Evolutionary conservation across 2,329 filamentous ascomycete species (phyloP), one percentile per base, ranked within the genome.

Genomic region (Sordariomycetes sp.): DNA sequence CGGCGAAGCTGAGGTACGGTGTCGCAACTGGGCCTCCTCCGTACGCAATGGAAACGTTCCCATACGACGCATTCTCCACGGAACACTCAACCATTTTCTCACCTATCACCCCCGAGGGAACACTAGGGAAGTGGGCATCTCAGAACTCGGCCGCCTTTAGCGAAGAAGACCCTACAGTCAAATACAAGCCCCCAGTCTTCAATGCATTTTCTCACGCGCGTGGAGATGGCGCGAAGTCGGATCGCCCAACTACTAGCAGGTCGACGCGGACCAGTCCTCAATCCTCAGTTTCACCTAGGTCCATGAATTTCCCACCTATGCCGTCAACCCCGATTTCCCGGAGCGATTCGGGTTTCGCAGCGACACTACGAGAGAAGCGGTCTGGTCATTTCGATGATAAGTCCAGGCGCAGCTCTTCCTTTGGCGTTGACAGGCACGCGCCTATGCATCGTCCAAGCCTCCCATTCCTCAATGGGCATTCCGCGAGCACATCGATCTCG

Each of bases 41-140:
- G 3, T 97, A 97, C 69, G 91, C 90, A 3, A 83, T 95, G 57
- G 94, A 99, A 70, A 87, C 91, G 0, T 99, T 89, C 67, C 94
- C 94, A 0, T 89, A 88, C 66, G 89, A 97, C 68, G 81, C 88
- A 2, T 96, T 95, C 67, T 87, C 90, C 22, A 90, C 88, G 0
- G 94, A 99, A 69, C 91, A 89, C 62, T 79, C 86, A 35, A 79
- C 86, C 1, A 77, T 96, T 2, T 96, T 95, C 70, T 86, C 84
- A 48, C 78, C 88, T 22, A 82, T 79, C 62, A 79, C 91, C 1
- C 74, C 81, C 6, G 78, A 82, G 10, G 88, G 87, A 56, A 87
- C 85, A 0, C 76, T 99, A 55, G 84, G 89, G 52, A 94, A 89
- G 65, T 91, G 91, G 74, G 91, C 94, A 55, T 85, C 87, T 54